Evolutionary conservation across 139 green algal genomes (phyloP).

Genomic region (Limnomonas spitsbergensis): DNA sequence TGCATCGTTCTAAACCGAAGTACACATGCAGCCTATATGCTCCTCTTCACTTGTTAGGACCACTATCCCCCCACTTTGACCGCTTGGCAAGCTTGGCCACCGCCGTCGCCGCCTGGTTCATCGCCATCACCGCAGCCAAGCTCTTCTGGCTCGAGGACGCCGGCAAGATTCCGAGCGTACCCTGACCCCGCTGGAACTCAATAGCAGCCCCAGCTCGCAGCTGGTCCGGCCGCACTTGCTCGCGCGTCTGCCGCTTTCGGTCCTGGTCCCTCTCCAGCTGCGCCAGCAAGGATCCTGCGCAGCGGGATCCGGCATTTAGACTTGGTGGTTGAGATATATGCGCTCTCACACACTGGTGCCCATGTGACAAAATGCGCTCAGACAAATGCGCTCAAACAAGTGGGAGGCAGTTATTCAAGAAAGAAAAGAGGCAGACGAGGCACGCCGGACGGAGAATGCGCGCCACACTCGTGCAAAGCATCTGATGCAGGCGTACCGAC

Average conservation of each 20-base stretch:
- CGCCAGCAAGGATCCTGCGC: neutral
- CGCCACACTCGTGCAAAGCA: too few species aligned
- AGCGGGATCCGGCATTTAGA: too few species aligned
- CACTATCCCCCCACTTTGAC: neutral
- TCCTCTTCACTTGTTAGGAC: neutral
- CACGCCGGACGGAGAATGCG: too few species aligned
- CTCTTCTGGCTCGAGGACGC: neutral
- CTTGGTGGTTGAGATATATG: too few species aligned
- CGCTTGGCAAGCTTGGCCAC: neutral
- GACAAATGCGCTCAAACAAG: too few species aligned
- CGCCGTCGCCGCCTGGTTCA: neutral
- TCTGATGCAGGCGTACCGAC: too few species aligned
- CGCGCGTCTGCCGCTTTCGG: neutral
- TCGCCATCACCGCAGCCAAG: neutral
- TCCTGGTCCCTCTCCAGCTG: slow-evolving; percentile 2
- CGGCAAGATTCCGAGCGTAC: neutral
- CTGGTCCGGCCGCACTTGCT: slow-evolving; percentile 1
- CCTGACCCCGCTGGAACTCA: slow-evolving; percentile 5
- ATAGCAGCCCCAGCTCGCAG: slow-evolving; percentile 4
- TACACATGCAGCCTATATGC: too few species aligned
- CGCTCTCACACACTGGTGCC: too few species aligned
- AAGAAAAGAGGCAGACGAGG: too few species aligned
- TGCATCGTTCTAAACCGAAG: too few species aligned
- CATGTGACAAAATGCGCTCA: too few species aligned
- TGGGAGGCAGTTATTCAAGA: too few species aligned